Base-by-base conservation (phyloP, 2,329 filamentous ascomycete genomes). In the Pseudonectria foliicola region DNA sequence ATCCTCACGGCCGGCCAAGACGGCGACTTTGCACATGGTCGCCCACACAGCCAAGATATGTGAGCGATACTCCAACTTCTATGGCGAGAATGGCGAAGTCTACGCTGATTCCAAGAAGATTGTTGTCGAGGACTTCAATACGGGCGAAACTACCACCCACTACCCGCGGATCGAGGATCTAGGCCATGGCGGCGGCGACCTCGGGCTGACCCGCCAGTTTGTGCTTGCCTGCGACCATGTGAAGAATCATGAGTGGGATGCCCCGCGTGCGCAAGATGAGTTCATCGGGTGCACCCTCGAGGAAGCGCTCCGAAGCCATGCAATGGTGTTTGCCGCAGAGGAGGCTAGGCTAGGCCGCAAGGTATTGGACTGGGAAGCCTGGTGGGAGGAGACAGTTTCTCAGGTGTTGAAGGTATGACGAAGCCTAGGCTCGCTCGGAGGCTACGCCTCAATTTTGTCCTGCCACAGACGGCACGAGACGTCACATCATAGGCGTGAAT, bases 301-400 rank as follows among this genome's bases (percentile, higher is more conserved):
- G 37, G 92, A 96, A 54, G 77, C 83, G 2, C 72, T 96, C n/a
- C 72, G 83, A 31, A 94, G 87, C 53, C 92, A 96, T 63, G 89
- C 85, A 2, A 75, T 92, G 62, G 90, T 95, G 0, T 98, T 95
- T 66, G 89, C 87, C 15, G 92, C 90, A 0, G 92, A 96, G 62
- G 84, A 94, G 50, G 87, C 90, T 5, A 75, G 90, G 51, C 68
- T 66, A 32, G 70, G 72, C 33, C 77, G 73, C 52, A 79, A 73
- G 54, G 80, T 92, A 7, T 63, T 96, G 4, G 71, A 82, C 46
- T 95, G 85, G 80, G 62, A 64, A 28, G 60, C 71, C 30, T 95
- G 87, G 85, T 95, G 87, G 87, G 60, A 63, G 7, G 40, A 49
- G 7, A 46, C 55, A 15, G 52, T 65, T 18, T 49, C 43, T 18